Evolutionary conservation across 1,284 basidiomycete species (phyloP), one percentile per base, ranked within the genome.

Genomic region (Trichosporon coremiiforme): DNA sequence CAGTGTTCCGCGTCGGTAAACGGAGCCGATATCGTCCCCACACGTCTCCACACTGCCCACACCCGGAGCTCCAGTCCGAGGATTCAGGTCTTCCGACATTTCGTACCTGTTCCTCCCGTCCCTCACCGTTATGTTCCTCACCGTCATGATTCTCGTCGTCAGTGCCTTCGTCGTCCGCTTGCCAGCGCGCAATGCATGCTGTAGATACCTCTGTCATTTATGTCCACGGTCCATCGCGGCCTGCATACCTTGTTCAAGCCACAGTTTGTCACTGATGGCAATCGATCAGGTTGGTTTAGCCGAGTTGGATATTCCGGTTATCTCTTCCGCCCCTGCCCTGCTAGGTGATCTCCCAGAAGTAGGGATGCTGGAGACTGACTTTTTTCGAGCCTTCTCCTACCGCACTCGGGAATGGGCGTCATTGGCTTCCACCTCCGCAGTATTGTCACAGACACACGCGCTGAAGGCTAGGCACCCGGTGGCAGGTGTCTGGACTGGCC

Each of bases 371-470:
- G 50, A 53, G 50, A 22, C 50, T 53, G 50, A 53, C 50, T 53
- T 53, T 53, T 53, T 53, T 53, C 50, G 22, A 25, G 50, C 50
- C 10, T 53, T 53, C 50, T 25, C 50, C 50, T 53, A 17, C 50
- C 20, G 20, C n/a, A 20, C 22, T 53, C 50, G 50, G 50, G 50
- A 53, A 53, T 53, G 20, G 20, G 50, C 50, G 7, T 53, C 50
- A 53, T 53, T 53, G 50, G 50, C 22, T 9, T 53, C 50, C 50
- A 25, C n/a, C 6, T 25, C n/a, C 8, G n/a, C 9, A n/a, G 47
- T 20, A 20, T 50, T 10, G n/a, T 8, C n/a, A 22, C 9, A 20
- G n/a, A 2, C 13, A 22, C 33, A 10, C 33, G 33, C 9, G 33
- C 33, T 35, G 47, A 8, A 50, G 5, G n/a, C n/a, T 4, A 22